Conservation (phyloP, 2,329 filamentous ascomycete species). For the Zasmidium angulare region DNA sequence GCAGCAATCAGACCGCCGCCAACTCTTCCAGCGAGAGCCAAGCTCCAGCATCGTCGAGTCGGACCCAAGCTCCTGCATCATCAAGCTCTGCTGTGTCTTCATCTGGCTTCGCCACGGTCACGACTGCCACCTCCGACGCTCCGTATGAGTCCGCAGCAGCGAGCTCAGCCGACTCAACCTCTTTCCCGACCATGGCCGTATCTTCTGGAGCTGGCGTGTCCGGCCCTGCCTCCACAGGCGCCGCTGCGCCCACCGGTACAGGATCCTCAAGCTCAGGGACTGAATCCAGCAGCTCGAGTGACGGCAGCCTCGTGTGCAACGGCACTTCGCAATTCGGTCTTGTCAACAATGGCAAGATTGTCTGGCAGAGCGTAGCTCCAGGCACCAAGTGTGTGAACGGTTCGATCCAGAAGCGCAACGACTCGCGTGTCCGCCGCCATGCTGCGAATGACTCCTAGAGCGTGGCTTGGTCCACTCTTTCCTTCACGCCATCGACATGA, state of each 20-base stretch:
- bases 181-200: conserved; percentile 5
- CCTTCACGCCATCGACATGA: conserved; percentile 11
- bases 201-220: conserved; percentile 13
- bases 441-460: neutral
- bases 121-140: neutral
- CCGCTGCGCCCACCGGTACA: conserved; percentile 3
- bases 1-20: conserved; percentile 1
- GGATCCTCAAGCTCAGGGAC: conserved; percentile 4
- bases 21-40: conserved; percentile 15
- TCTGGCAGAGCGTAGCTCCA: conserved; percentile 43
- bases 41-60: neutral
- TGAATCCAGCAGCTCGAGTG: conserved; percentile 14
- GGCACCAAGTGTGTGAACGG: conserved; percentile 48
- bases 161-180: neutral
- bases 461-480: neutral
- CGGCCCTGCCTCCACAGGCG: conserved; percentile 6
- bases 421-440: conserved; percentile 15
- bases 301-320: conserved; percentile 42
- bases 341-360: conserved; percentile 43
- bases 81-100: neutral
- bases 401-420: conserved; percentile 29
- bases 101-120: conserved; percentile 5
- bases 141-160: neutral
- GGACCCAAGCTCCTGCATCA: conserved; percentile 1
- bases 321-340: conserved; percentile 43